Evolutionary conservation across 805 yeast species (phyloP).

Genomic region (Candida quercuum): DNA sequence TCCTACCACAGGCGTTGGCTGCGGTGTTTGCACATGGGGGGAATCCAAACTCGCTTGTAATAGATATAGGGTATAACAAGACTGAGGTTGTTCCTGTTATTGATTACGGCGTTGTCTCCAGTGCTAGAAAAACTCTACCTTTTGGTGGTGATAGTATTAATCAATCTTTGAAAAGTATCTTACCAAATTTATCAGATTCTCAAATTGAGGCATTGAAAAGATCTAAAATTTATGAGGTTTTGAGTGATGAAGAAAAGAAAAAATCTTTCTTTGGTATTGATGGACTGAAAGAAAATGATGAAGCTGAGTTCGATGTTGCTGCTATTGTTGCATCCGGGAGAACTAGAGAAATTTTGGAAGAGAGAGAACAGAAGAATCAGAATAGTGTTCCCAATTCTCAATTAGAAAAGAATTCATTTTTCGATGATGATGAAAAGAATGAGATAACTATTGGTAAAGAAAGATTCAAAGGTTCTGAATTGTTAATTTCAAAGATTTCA

Average conservation of each 20-base stretch:
- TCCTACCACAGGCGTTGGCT: slow-evolving; percentile 64
- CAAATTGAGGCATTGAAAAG: slow-evolving; percentile 74
- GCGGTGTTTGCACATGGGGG: slow-evolving; percentile 70
- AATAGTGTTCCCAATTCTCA: slow-evolving; percentile 51
- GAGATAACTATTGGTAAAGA: slow-evolving; percentile 77
- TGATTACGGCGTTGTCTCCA: slow-evolving; percentile 58
- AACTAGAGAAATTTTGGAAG: slow-evolving; percentile 64
- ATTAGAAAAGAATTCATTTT: slow-evolving; percentile 65
- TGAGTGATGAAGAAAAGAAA: slow-evolving; percentile 60
- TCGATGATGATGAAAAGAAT: slow-evolving; percentile 59
- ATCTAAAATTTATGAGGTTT: slow-evolving; percentile 74
- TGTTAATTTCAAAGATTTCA: slow-evolving; percentile 51
- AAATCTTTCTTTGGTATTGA: slow-evolving; percentile 58
- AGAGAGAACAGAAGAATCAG: slow-evolving; percentile 47
- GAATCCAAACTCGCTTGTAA: slow-evolving; percentile 60
- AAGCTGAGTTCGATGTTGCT: slow-evolving; percentile 82
- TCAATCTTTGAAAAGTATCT: slow-evolving; percentile 38
- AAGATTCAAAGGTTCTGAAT: slow-evolving; percentile 75
- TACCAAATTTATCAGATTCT: slow-evolving; percentile 49
- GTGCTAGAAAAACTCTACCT: slow-evolving; percentile 43
- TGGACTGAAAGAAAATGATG: slow-evolving; percentile 46
- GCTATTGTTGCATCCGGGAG: slow-evolving; percentile 78
- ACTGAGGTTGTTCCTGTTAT: slow-evolving; percentile 78
- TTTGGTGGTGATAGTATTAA: slow-evolving; percentile 68
- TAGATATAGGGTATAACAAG: slow-evolving; percentile 74